phyloP scores from a whole-genome alignment of 2,329 filamentous ascomycete genomes.

The Nothopassalora personata region DNA sequence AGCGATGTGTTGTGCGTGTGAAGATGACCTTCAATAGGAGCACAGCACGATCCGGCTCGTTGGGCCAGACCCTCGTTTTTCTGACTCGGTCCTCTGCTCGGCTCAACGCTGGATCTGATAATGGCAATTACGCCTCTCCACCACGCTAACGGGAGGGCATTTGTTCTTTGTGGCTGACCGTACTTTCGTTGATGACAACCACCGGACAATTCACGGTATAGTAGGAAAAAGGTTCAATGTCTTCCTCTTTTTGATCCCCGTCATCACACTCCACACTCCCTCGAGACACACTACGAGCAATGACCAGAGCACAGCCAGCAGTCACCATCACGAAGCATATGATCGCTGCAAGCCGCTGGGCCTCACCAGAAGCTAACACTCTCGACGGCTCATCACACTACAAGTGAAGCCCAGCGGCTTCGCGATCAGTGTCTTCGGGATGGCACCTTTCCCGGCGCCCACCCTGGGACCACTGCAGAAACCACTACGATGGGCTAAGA shows the following conservation, averaged over 20 bases:
- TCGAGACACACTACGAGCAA: neutral
- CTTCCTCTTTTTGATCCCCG: neutral
- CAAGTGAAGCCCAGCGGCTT: neutral
- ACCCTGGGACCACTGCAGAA: constrained; percentile 14
- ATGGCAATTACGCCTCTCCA: no score
- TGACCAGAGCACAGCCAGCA: neutral
- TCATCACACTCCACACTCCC: neutral
- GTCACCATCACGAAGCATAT: neutral
- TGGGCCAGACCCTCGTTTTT: neutral
- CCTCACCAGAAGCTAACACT: constrained; percentile 5
- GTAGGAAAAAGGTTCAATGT: neutral
- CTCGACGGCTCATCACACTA: constrained; percentile 1
- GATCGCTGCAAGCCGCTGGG: constrained; percentile 1
- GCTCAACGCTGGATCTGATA: neutral
- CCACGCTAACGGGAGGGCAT: neutral
- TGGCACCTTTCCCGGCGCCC: neutral
- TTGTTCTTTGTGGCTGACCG: neutral
- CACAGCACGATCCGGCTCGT: neutral
- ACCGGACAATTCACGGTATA: neutral
- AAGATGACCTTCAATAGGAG: neutral
- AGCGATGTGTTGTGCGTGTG: neutral
- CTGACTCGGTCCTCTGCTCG: neutral
- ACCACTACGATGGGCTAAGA: constrained; percentile 15
- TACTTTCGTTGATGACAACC: neutral
- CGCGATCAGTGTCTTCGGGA: neutral